Base-by-base conservation (phyloP, 2,329 filamentous ascomycete genomes). In the Talaromyces sp. region DNA sequence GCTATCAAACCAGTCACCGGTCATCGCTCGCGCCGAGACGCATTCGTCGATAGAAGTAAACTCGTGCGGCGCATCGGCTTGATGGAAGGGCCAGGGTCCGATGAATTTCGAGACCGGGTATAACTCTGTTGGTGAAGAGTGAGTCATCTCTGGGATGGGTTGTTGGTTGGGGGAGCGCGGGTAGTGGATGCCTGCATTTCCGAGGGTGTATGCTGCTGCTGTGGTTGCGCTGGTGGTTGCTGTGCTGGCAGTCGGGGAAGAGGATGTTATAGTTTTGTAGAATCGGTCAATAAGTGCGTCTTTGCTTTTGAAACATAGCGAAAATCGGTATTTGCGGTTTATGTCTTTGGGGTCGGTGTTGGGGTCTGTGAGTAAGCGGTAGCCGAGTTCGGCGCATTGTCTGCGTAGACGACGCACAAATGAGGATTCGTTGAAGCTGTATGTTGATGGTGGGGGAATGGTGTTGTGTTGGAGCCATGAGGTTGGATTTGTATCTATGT, bases 381-480 rank as follows among this genome's bases (percentile, higher is more conserved):
- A 85, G 0, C 84, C 90, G 31, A 82, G 77, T 75, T 96, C 90
- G 0, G 88, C 70, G 2, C 87, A 83, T 62, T 82, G 82, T 49
- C 91, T 86, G 58, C 91, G 89, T 4, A 96, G 79, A 4, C 89
- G 84, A 8, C 90, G 86, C 11, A 87, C 87, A 69, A 96, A 93
- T 0, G 84, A 88, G 1, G 81, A 79, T 73, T 93, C 90, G 31
- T 86, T 81, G 64, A 85, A 84, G 10, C 86, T 83, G 73, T 89
- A 88, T 0, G 86, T 86, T 25, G 74, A 78, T 0, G 86, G 84
- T 22, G 52, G 52, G 11, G 37, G 79, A 68, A 41, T 41, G 35
- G 22, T n/a, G 25, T 10, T 41, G 25, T 1, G 80, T 33, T 39
- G 37, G 11, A 37, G 58, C 63, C 35, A 67, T 56, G 76, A 17